phyloP scores from a whole-genome alignment of 2,329 filamentous ascomycete species.

The Ophiostoma sp. region DNA sequence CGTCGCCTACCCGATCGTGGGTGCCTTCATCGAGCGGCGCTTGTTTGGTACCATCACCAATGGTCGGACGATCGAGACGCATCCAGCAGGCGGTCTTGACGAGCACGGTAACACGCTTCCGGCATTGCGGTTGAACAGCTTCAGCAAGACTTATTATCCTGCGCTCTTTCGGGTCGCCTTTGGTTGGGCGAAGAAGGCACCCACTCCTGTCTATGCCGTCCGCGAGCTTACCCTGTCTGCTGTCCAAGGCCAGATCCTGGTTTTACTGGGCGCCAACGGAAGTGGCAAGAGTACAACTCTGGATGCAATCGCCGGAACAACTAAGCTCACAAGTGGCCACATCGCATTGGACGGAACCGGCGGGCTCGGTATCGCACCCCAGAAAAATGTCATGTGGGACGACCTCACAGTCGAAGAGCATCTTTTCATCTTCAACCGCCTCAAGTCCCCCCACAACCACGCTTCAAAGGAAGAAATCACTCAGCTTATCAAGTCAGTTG shows the following conservation, averaged over 20 bases:
- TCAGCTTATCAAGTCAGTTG: slow-evolving; percentile 63
- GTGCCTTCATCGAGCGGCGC: slow-evolving; percentile 64
- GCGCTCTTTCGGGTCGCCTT: slow-evolving; percentile 54
- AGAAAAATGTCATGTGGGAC: slow-evolving; percentile 93
- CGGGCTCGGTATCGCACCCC: slow-evolving; percentile 79
- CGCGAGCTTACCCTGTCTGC: slow-evolving; percentile 66
- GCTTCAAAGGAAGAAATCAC: slow-evolving; percentile 56
- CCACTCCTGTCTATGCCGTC: slow-evolving; percentile 73
- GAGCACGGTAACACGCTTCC: slow-evolving; percentile 28
- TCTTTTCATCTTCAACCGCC: slow-evolving; percentile 72
- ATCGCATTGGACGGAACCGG: slow-evolving; percentile 74
- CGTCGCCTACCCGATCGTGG: slow-evolving; percentile 69
- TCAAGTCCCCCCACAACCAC: slow-evolving; percentile 60
- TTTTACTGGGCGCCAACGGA: slow-evolving; percentile 82
- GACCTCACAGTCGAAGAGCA: slow-evolving; percentile 82
- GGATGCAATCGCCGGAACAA: slow-evolving; percentile 79
- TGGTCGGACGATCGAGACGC: slow-evolving; percentile 49
- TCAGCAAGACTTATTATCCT: slow-evolving; percentile 74
- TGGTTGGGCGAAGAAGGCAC: slow-evolving; percentile 42
- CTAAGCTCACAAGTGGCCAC: slow-evolving; percentile 66
- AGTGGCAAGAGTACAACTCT: slow-evolving; percentile 87
- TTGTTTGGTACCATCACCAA: slow-evolving; percentile 70
- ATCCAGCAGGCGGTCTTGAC: slow-evolving; percentile 32
- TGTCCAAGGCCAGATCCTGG: slow-evolving; percentile 74
- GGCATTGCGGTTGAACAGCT: slow-evolving; percentile 65